phyloP scores from a whole-genome alignment of 1,139 yeast genomes.

The Debaryomycetaceae sp. region DNA sequence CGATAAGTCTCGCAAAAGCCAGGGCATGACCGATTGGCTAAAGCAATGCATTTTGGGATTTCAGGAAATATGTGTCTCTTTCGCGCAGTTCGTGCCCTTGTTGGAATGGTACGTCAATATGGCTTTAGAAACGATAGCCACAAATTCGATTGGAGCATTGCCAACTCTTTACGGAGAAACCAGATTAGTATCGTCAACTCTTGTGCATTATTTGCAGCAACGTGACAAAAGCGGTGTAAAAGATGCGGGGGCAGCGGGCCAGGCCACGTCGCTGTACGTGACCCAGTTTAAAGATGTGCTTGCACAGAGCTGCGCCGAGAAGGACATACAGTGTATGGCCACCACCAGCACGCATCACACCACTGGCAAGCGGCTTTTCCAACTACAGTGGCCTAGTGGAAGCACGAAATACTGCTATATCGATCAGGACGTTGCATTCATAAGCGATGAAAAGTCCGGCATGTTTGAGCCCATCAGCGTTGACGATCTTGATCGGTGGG shows the following conservation, averaged over 20 bases:
- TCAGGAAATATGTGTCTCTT: not conserved
- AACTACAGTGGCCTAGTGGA: constrained; percentile 6
- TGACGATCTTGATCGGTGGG: constrained; percentile 3
- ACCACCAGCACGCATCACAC: constrained; percentile 10
- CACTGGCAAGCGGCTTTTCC: constrained; percentile 16
- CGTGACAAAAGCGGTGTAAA: not conserved
- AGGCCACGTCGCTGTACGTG: constrained; percentile 12
- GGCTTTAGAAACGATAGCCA: constrained; percentile 8
- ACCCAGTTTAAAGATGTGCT: constrained; percentile 32
- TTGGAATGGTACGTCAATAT: constrained; percentile 19
- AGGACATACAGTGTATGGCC: constrained; percentile 13
- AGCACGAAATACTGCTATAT: constrained; percentile 12
- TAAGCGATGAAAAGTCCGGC: constrained; percentile 5
- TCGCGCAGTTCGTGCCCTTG: constrained; percentile 2
- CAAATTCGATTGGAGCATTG: constrained; percentile 3
- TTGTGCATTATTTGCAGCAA: constrained; percentile 1
- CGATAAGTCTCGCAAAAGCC: not conserved
- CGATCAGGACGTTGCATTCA: constrained; percentile 26
- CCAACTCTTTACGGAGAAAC: constrained; percentile 10
- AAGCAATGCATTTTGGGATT: not conserved
- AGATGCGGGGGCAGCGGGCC: not conserved
- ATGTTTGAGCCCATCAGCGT: constrained; percentile 15
- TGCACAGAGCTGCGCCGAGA: constrained; percentile 15
- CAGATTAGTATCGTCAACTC: constrained; percentile 2
- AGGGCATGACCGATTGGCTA: not conserved